Base-by-base conservation (phyloP, 306 rosid species). In the Trifolium pratense region DNA sequence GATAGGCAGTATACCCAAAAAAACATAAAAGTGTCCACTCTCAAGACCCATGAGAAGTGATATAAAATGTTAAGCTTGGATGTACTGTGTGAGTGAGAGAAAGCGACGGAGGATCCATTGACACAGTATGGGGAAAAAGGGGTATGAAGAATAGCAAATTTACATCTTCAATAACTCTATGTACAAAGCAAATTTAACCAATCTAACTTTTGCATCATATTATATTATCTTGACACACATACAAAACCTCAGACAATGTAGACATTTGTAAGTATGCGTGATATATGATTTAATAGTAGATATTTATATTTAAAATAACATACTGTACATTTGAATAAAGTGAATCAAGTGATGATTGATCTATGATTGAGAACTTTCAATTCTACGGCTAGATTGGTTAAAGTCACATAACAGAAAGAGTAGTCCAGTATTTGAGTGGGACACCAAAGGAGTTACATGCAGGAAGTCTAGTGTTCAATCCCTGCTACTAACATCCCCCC, bases 21-120 rank as follows among this genome's bases (percentile, higher is more conserved):
- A n/a, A n/a, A n/a, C n/a, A n/a, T n/a, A 17, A 6, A 45, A 23
- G 39, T 45, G 66, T 62, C 64, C 46, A 48, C 64, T 29, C 32
- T 29, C 32, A 29, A 29, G 6, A 45, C 34, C 34, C 18, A 70
- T 25, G 23, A 52, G 43, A 48, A 78, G 64, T 39, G 13, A 40
- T 48, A 43, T 6, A 57, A 37, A 36, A 53, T 40, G 59, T 16
- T 14, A 14, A 21, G 14, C 21, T 23, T 37, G 52, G 72, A 23
- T 18, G 42, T 7, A 66, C 42, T 37, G 49, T 45, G 16, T 11
- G 37, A 15, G 31, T 10, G 25, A 13, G 15, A 14, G 12, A 14
- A 21, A 21, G n/a, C n/a, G 18, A 34, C 16, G 23, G 5, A 11
- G 31, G 10, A 8, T 29, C 10, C 16, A 20, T 37, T 6, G 69